Conservation (phyloP, 768 basidiomycete genomes). For the Pleurotus salmoneostramineus region DNA sequence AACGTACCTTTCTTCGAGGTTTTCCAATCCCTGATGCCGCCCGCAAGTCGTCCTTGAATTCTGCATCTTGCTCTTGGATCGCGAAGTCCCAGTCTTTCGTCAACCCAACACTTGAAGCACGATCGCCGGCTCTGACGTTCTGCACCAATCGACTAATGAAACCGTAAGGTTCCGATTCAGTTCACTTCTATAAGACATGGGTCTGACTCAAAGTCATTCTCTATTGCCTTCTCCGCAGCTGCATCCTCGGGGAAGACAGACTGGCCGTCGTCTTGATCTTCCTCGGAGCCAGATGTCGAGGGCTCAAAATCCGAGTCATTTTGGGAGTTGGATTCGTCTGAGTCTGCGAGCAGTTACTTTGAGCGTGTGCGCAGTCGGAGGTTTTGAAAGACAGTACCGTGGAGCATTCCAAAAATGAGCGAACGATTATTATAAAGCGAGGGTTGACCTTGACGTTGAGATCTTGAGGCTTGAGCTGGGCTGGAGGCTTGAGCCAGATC, state of each 20-base stretch:
- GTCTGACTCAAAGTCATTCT: conserved; percentile 58
- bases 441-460: too few relatives aligned
- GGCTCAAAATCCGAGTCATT: conserved; percentile 16
- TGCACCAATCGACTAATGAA: conserved; percentile 58
- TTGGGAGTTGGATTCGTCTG: background rate
- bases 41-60: conserved; percentile 72
- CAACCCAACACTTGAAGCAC: conserved; percentile 41
- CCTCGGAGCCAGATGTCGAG: conserved; percentile 10
- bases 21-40: conserved; percentile 71
- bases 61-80: conserved; percentile 62
- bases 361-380: background rate
- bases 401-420: too few relatives aligned
- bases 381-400: too few relatives aligned
- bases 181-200: background rate
- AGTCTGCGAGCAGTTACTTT: background rate
- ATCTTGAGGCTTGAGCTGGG: too few relatives aligned
- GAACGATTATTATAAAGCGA: too few relatives aligned
- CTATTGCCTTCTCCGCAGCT: conserved; percentile 41
- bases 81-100: conserved; percentile 72
- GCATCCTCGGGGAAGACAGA: conserved; percentile 10
- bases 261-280: conserved; percentile 11
- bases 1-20: conserved; percentile 39
- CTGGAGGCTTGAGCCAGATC: too few relatives aligned
- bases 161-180: conserved; percentile 3
- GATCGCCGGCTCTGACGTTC: conserved; percentile 55